Base-by-base conservation (phyloP, 371 early-diverging fungal species). In the Haplosporangium sp. region DNA sequence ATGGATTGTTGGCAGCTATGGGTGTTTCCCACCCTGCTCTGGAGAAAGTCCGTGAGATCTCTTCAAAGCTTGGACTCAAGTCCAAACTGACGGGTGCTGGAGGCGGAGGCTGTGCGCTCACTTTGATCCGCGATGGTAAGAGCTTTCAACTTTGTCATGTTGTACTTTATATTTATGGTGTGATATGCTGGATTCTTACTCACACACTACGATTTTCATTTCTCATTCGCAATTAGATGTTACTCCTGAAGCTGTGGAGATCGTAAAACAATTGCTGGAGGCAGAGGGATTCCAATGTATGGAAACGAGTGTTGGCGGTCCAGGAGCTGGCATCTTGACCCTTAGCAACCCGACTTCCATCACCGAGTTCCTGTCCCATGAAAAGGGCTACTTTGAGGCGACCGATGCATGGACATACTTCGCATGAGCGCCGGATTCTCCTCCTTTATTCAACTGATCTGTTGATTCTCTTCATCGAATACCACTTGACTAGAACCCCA, bases 1-100 rank as follows among this genome's bases (percentile, higher is more conserved):
- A 98, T 67, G 83, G 86, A 60, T 74, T 97, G 23, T 70, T 98
- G 38, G 67, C 81, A 14, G 87, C 92, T 0, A 81, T 94, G 59
- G 95, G 95, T 12, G 96, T 97, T 2, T 89, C 94, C 50, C 97
- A 98, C 82, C 86, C 91, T 20, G 81, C 89, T 38, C 81, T 98
- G 5, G 98, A 97, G 58, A 86, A 83, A 52, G 86, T 98, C 13
- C 84, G 92, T n/a, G 75, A 80, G 12, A 87, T 94, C 14, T 88
- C 96, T 0, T 82, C 82, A 0, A 56, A 69, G 40, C 80, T 85
- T 57, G 89, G 90, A 0, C 80, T 96, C 59, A 85, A 86, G 41
- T 87, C 96, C 12, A 98, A 98, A 81, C 83, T 98, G 48, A 98
- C 99, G 0, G 99, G 98, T 20, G 97, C 96, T n/a, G 98, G 99